Evolutionary conservation across 306 rosid species (phyloP).

Genomic region (Sesbania bispinosa): DNA sequence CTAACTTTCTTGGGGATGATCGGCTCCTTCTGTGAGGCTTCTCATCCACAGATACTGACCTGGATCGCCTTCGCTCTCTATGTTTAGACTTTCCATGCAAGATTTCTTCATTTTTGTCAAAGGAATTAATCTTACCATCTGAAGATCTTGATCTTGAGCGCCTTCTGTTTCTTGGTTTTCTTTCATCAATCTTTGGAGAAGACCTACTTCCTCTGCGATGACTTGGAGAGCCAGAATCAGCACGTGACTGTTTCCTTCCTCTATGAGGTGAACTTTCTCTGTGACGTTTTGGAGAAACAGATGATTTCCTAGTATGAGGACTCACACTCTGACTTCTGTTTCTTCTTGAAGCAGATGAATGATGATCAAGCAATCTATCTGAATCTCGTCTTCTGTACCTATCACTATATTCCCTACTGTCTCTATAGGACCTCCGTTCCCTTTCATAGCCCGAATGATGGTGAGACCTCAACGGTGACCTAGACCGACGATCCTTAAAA

Average conservation of each 20-base stretch:
- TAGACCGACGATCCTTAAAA: slow-evolving; percentile 62
- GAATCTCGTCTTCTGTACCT: slow-evolving; percentile 68
- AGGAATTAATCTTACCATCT: slow-evolving; percentile 44
- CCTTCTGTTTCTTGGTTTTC: slow-evolving; percentile 54
- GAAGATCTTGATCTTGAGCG: slow-evolving; percentile 75
- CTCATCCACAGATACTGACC: slow-evolving; percentile 66
- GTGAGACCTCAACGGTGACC: slow-evolving; percentile 76
- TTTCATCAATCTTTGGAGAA: slow-evolving; percentile 69
- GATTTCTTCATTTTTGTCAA: slow-evolving; percentile 46
- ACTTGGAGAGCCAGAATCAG: slow-evolving; percentile 62
- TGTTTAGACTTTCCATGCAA: slow-evolving; percentile 53
- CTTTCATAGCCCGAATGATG: slow-evolving; percentile 49
- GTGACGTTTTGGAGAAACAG: slow-evolving; percentile 65
- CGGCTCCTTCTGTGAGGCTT: slow-evolving; percentile 48
- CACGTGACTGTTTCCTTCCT: slow-evolving; percentile 53
- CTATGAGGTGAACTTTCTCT: slow-evolving; percentile 65
- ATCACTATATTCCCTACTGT: slow-evolving; percentile 58
- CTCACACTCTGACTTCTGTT: slow-evolving; percentile 73
- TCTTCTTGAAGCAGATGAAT: slow-evolving; percentile 55
- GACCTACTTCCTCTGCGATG: slow-evolving; percentile 53
- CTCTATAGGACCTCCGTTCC: slow-evolving; percentile 62
- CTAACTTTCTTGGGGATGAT: slow-evolving; percentile 58
- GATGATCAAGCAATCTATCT: slow-evolving; percentile 56
- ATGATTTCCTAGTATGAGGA: slow-evolving; percentile 61
- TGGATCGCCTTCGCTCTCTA: slow-evolving; percentile 63